Base-by-base conservation (phyloP, 148 eudicot genomes). In the Vaccinium myrtillus region DNA sequence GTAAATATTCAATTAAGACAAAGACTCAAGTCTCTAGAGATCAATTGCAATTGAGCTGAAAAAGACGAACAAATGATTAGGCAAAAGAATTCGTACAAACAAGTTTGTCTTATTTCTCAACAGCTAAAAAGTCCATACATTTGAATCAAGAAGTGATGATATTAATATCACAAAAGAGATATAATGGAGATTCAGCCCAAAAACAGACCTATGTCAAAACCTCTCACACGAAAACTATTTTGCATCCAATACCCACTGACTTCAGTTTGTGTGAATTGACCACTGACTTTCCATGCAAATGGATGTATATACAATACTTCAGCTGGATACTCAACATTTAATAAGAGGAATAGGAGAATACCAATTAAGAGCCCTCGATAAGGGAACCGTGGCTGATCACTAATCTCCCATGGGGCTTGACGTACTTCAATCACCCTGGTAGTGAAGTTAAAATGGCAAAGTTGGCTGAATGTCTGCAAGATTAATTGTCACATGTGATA, bases 321-420 rank as follows among this genome's bases (percentile, higher is more conserved):
- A 36, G n/a, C 2, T n/a, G 25, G 9, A 30, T 11, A 19, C n/a
- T n/a, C 39, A 75, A 65, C 4, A 70, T 77, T 63, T 78, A 36
- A 25, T 13, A 76, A 69, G 82, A 75, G 75, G 50, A 70, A 74
- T 23, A 3, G 30, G 10, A 53, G 56, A 80, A 83, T 80, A 95
- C 99, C 98, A 39, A 96, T 93, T 84, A 97, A 90, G 77, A 97
- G 91, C 49, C 99, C 99, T 73, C 99, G 90, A 76, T 93, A 95
- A 25, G 96, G 83, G 86, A 97, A 97, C 75, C 99, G 87, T 76
- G 99, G 99, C 84, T 84, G 88, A 87, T 97, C 99, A 88, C 74
- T 70, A 71, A 97, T 88, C 54, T 87, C 89, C 98, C 94, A 93
- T 67, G 99, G 98, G 36, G 79, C 93, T 78, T 83, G 90, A 84